Evolutionary conservation across 2,329 filamentous ascomycete species (phyloP).

Genomic region (Colletotrichum karsti): DNA sequence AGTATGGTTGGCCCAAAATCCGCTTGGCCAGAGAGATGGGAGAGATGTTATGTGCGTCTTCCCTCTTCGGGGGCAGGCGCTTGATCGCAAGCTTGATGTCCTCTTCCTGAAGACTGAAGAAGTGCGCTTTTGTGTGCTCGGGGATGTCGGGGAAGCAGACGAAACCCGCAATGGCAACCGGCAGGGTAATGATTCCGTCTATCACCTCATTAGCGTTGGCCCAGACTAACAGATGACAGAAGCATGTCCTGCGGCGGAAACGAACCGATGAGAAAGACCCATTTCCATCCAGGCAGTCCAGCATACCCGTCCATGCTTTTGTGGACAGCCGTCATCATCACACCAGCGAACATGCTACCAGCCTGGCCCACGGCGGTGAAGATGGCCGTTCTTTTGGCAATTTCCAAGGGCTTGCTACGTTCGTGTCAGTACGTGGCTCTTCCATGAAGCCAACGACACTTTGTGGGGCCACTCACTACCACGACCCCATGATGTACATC

Average conservation of each 20-base stretch:
- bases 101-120: constrained; percentile 35
- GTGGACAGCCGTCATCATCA: constrained; percentile 59
- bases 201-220: background rate
- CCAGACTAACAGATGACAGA: background rate
- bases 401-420: constrained; percentile 55
- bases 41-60: constrained; percentile 43
- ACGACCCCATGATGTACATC: constrained; percentile 55
- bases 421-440: background rate
- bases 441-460: background rate
- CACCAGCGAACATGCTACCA: constrained; percentile 67
- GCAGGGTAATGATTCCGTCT: constrained; percentile 60
- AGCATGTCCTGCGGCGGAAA: background rate
- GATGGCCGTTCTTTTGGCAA: constrained; percentile 70
- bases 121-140: constrained; percentile 45
- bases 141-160: constrained; percentile 59
- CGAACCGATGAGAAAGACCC: constrained; percentile 45
- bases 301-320: constrained; percentile 47
- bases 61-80: constrained; percentile 39
- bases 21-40: constrained; percentile 38
- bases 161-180: constrained; percentile 60
- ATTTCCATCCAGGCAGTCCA: constrained; percentile 60
- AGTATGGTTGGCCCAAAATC: constrained; percentile 35
- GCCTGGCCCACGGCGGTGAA: constrained; percentile 69
- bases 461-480: constrained; percentile 59
- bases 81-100: constrained; percentile 36